These are phyloP conservation scores for Candida coquimbonensis DNA, from an alignment of 805 yeast genomes.

Conservation along the genomic window DNA sequence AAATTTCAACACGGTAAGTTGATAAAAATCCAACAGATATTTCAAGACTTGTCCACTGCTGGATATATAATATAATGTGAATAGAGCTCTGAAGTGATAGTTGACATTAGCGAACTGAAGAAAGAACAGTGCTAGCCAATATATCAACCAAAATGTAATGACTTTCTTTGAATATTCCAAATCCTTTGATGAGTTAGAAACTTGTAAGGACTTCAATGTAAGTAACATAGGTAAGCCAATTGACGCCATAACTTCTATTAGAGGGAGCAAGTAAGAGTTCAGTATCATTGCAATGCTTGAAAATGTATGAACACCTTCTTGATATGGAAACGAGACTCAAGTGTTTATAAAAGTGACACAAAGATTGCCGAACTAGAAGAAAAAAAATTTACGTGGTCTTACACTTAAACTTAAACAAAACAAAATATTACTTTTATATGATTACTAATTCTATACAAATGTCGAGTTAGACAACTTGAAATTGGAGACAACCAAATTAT, in stretches of 20 bases:
- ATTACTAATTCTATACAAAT: neutral
- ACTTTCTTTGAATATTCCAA: slow-evolving; percentile 1
- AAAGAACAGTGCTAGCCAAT: slow-evolving; percentile 15
- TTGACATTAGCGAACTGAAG: slow-evolving; percentile 10
- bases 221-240: slow-evolving; percentile 14
- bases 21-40: slow-evolving; percentile 10
- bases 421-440: too few relatives aligned
- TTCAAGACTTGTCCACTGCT: neutral
- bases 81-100: slow-evolving; percentile 9
- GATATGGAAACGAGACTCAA: too few relatives aligned
- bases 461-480: neutral
- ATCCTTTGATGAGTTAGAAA: neutral
- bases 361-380: too few relatives aligned
- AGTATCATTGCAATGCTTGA: slow-evolving; percentile 6
- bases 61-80: slow-evolving; percentile 11
- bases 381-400: too few relatives aligned
- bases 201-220: slow-evolving; percentile 16
- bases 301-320: too few relatives aligned
- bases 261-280: slow-evolving; percentile 11
- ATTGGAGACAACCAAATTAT: slow-evolving; percentile 4
- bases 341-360: too few relatives aligned
- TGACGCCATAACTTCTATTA: slow-evolving; percentile 9
- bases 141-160: slow-evolving; percentile 16
- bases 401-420: too few relatives aligned
- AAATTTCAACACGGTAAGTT: slow-evolving; percentile 2